Percentiles rank a stretch among this genome's conserved stretches.
These are phyloP conservation scores for Fusarium tanahbumbuense DNA, from an alignment of 2,329 filamentous ascomycete species.

Conservation along the genomic window DNA sequence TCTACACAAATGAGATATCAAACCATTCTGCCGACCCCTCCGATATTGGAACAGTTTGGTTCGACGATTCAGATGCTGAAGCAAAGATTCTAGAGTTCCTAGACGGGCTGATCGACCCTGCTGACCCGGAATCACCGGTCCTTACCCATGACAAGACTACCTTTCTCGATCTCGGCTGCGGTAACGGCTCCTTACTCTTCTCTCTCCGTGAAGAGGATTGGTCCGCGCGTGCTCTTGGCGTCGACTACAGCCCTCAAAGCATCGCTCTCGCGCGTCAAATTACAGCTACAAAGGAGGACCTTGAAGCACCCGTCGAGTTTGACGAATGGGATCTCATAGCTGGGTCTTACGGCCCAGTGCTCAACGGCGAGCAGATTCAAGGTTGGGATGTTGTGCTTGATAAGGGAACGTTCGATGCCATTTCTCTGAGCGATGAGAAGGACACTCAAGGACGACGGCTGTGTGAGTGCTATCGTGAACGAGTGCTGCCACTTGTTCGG, in stretches of 20 bases:
- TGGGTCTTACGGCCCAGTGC: conserved; percentile 53
- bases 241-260: conserved; percentile 86
- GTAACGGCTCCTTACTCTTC: conserved; percentile 93
- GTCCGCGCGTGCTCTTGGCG: conserved; percentile 78
- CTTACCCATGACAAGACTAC: conserved; percentile 55
- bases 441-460: conserved; percentile 67
- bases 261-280: conserved; percentile 79
- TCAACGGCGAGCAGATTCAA: conserved; percentile 45
- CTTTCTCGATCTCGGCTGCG: conserved; percentile 90
- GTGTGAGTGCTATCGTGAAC: conserved; percentile 79
- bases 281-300: conserved; percentile 49
- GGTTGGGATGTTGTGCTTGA: conserved; percentile 95
- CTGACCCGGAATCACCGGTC: conserved; percentile 37
- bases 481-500: conserved; percentile 75
- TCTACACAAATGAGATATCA: conserved; percentile 76
- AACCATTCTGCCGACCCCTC: conserved; percentile 78
- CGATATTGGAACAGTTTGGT: conserved; percentile 94
- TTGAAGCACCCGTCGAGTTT: conserved; percentile 55
- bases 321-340: conserved; percentile 72
- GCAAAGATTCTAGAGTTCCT: conserved; percentile 81
- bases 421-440: conserved; percentile 75
- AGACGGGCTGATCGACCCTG: conserved; percentile 51
- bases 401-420: conserved; percentile 97
- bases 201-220: conserved; percentile 75
- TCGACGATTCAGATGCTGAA: conserved; percentile 91